Base-by-base conservation (phyloP, 2,329 filamentous ascomycete genomes). In the Alternaria sp. region DNA sequence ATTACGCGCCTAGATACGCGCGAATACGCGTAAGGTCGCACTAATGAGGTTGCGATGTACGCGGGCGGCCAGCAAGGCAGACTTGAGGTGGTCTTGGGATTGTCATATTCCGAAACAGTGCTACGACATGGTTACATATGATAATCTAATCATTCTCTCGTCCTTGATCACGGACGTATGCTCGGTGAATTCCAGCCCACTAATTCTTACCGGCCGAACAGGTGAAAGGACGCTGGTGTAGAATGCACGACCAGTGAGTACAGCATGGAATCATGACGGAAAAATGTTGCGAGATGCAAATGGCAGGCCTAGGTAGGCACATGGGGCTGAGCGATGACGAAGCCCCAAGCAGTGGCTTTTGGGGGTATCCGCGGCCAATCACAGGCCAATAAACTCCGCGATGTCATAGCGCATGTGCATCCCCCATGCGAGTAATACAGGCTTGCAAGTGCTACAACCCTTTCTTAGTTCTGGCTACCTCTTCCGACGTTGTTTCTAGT, bases 271-370 rank as follows among this genome's bases (percentile, higher is more conserved):
- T 14, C 43, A 54, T 53, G 55, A 11, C 28, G 30, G 34, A 16
- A 20, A 20, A 22, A 28, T 25, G 22, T 22, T 40, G 40, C 36
- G 28, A 12, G 22, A 22, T 32, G 41, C 52, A 45, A 22, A 27
- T 2, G 25, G 3, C 10, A 36, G 12, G n/a, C 22, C 20, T 59
- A 61, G 57, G 58, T 48, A 57, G 44, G 51, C 57, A 38, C 11
- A 10, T 16, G 32, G 48, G 32, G 54, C 48, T 48, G 52, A 56
- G 48, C 46, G 58, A 66, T 66, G 61, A 66, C 59, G 59, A 59
- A 53, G 62, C 59, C 59, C 48, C 25, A 32, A 32, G n/a, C 38
- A 25, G 54, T 56, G 50, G 59, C 59, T 56, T 56, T 22, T 27
- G 25, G 20, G 49, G 9, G 10, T 18, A 48, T 36, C 25, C 36